A percentile compares a stretch with the other conserved stretches of the same genome.
Conservation (phyloP, 192 early-diverging fungal genomes). For the Linderina pennispora region DNA sequence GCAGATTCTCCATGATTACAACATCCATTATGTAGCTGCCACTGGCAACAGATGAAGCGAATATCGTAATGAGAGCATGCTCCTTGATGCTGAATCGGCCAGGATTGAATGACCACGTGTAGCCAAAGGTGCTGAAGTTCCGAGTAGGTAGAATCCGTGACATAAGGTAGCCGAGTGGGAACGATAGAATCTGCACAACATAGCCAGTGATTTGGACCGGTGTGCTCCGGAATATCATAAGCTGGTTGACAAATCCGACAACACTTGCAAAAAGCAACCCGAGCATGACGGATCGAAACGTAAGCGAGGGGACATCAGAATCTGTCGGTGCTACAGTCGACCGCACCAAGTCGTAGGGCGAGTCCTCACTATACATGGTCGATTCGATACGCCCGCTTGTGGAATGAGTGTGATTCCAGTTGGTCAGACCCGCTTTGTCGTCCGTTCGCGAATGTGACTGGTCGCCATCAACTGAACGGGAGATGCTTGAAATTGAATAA, state of each 20-base stretch:
- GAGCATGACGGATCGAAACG: conserved; percentile 55
- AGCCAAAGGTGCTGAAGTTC: not conserved
- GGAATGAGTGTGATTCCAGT: no score
- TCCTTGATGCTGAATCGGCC: conserved; percentile 79
- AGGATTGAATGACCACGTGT: conserved; percentile 50
- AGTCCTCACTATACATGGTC: no score
- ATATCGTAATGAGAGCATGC: conserved; percentile 64
- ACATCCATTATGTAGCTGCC: conserved; percentile 57
- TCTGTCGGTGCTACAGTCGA: conserved; percentile 53
- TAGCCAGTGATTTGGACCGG: conserved; percentile 51
- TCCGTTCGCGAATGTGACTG: no score
- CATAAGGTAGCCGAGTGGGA: conserved; percentile 56
- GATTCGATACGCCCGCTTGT: no score
- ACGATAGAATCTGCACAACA: conserved; percentile 57
- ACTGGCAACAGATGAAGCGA: conserved; percentile 54
- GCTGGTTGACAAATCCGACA: conserved; percentile 56
- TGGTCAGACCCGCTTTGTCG: no score
- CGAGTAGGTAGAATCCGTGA: conserved; percentile 48
- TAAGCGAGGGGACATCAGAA: conserved; percentile 48
- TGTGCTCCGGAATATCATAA: conserved; percentile 70
- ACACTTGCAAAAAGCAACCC: conserved; percentile 51
- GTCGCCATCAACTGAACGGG: no score
- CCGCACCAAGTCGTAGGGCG: conserved; percentile 52
- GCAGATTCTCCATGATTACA: conserved; percentile 49
- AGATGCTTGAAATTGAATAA: no score